Conservation (phyloP, 2,329 filamentous ascomycete genomes). For the Talaromyces rugulosus region DNA sequence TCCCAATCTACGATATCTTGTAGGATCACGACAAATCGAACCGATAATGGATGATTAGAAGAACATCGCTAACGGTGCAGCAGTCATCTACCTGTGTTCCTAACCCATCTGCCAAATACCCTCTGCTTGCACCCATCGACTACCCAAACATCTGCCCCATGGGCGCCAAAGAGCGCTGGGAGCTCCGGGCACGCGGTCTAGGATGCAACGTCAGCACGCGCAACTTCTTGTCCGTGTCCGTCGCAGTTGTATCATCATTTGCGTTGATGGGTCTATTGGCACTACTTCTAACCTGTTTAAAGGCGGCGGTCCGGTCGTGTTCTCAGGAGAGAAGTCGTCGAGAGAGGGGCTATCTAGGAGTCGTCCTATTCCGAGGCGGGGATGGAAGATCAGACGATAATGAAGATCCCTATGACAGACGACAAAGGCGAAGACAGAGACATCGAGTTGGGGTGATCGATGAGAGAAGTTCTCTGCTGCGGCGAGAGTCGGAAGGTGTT, state of each 20-base stretch:
- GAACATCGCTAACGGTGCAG: not conserved
- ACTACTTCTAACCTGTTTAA: conserved; percentile 16
- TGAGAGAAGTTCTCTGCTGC: conserved; percentile 11
- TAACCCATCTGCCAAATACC: conserved; percentile 27
- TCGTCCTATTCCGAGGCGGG: conserved; percentile 8
- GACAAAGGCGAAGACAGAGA: not conserved
- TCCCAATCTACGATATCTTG: not conserved
- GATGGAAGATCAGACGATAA: conserved; percentile 1
- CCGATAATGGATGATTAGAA: not conserved
- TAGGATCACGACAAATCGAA: conserved; percentile 1
- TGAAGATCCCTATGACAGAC: not conserved
- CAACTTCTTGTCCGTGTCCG: conserved; percentile 32
- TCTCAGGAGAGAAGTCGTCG: conserved; percentile 12
- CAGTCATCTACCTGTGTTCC: conserved; percentile 39
- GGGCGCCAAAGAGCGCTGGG: conserved; percentile 38
- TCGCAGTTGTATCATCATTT: conserved; percentile 28
- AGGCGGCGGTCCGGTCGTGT: conserved; percentile 8
- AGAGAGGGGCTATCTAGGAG: conserved; percentile 8
- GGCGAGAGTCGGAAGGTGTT: not conserved
- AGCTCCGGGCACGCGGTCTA: conserved; percentile 34
- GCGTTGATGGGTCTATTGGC: conserved; percentile 18
- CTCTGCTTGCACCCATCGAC: conserved; percentile 35
- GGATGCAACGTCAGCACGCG: conserved; percentile 39
- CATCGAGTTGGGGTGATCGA: not conserved
- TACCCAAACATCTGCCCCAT: conserved; percentile 36